phyloP scores from a whole-genome alignment of 176 grass and related monocot species.

The Saccharum officinarum region DNA sequence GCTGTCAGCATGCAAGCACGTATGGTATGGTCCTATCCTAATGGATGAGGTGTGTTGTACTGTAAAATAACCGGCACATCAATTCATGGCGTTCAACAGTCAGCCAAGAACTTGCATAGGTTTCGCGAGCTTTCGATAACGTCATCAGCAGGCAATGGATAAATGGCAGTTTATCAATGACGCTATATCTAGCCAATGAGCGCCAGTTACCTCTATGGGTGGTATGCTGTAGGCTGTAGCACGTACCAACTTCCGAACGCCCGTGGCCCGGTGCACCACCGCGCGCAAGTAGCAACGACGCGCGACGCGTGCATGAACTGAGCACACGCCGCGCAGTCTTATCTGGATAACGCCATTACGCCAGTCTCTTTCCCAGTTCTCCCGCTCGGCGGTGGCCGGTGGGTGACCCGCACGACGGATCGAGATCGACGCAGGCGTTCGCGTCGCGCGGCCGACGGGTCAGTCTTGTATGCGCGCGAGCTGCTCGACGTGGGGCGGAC shows the following conservation, averaged over 20 bases:
- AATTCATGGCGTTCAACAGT: neutral
- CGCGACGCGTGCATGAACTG: no score
- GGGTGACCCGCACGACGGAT: neutral
- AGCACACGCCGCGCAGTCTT: neutral
- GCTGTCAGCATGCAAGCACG: neutral
- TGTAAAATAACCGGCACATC: neutral
- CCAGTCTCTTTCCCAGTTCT: neutral
- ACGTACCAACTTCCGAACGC: no score
- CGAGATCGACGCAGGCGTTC: no score
- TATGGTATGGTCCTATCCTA: neutral
- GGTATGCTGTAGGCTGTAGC: neutral
- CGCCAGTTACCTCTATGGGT: no score
- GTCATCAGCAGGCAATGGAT: neutral
- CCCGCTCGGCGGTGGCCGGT: constrained; percentile 10
- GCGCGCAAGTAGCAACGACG: no score
- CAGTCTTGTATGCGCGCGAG: no score
- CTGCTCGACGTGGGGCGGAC: neutral
- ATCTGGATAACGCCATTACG: neutral
- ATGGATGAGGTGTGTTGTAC: no score
- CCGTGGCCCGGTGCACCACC: no score
- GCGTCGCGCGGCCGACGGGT: neutral
- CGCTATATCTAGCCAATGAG: no score
- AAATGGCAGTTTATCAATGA: neutral
- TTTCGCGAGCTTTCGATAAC: neutral
- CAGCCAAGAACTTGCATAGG: neutral